Percentiles rank a stretch among this genome's conserved stretches.
Conservation (phyloP, 495 filamentous ascomycete species). For the Penicillium ucsense region DNA sequence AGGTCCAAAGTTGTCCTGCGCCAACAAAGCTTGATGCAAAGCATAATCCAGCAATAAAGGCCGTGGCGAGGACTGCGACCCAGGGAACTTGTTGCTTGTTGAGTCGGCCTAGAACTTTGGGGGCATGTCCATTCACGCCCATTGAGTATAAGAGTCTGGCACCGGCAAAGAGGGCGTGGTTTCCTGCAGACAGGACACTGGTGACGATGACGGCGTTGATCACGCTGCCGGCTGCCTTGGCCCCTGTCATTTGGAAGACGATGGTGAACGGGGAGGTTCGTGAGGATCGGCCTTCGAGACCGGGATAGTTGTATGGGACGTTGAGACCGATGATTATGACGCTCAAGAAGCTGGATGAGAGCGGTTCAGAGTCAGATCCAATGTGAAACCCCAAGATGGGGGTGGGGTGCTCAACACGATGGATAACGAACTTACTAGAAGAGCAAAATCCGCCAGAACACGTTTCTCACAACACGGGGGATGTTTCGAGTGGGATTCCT, state of each 20-base stretch:
- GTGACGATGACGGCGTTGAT: conserved; percentile 50
- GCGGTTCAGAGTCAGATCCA: no score
- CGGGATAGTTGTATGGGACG: conserved; percentile 42
- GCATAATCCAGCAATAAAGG: conserved; percentile 44
- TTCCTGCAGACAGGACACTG: conserved; percentile 41
- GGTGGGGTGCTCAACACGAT: no score
- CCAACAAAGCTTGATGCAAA: conserved; percentile 54
- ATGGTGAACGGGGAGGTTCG: conserved; percentile 43
- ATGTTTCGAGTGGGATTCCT: conserved; percentile 36
- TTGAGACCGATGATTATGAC: conserved; percentile 42
- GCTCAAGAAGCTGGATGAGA: conserved; percentile 22
- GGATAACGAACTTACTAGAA: conserved; percentile 21
- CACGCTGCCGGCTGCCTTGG: conserved; percentile 38
- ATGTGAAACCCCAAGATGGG: no score
- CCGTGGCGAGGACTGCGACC: conserved; percentile 47
- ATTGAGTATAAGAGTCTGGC: conserved; percentile 41
- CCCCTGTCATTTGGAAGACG: conserved; percentile 41
- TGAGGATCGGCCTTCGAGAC: conserved; percentile 26
- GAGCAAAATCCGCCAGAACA: conserved; percentile 44
- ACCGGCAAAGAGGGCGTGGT: conserved; percentile 45
- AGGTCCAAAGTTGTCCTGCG: conserved; percentile 46
- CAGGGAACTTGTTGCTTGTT: conserved; percentile 48
- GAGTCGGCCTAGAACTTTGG: conserved; percentile 36
- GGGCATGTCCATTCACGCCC: conserved; percentile 35
- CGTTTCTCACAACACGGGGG: conserved; percentile 40